Evolutionary conservation across 805 yeast genomes (phyloP), one percentile per base, ranked within the genome.

Genomic region (Pichia thaimueangensis): DNA sequence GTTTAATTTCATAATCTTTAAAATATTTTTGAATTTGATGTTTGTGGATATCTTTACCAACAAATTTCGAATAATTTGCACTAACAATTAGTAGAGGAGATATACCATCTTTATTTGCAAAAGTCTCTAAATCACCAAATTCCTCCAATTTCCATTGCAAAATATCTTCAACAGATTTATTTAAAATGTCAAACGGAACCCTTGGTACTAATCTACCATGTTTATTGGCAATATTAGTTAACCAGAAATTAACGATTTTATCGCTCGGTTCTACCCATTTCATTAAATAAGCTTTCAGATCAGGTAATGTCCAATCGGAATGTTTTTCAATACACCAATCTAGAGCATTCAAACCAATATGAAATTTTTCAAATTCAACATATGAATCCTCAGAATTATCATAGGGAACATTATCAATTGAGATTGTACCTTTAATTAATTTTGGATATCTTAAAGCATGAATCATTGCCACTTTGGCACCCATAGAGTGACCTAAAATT

Each of bases 391-490:
- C 45, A 68, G 13, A 97, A 94, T 53, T 57, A 15, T 44, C 35
- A 31, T 55, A 76, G 0, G 98, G 97, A 0, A 95, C 81, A 56
- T 89, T 93, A 57, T 91, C 98, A 19, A 60, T 19, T 82, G 94
- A 16, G 81, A 70, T 25, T 77, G 77, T 50, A 78, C 60, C 71
- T 73, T 70, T 33, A 67, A 70, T 78, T 6, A 77, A 47, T 1
- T 77, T 73, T 0, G 91, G 91, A 30, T 74, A 68, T 40, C 84
- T 65, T 41, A 93, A 62, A 0, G 86, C 83, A 21, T 83, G 70
- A 0, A 87, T 82, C 96, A 93, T 86, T 12, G 84, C 96, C 0
- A 88, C 74, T 56, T 93, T 89, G 3, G 95, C 97, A 4, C 98
- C 98, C 93, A 85, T 82, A 0, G 91, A 83, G 58, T 84, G 93